Percentiles rank a stretch among this genome's conserved stretches.
phyloP scores from a whole-genome alignment of 2,329 filamentous ascomycete species.

The Penicillium frequentans region DNA sequence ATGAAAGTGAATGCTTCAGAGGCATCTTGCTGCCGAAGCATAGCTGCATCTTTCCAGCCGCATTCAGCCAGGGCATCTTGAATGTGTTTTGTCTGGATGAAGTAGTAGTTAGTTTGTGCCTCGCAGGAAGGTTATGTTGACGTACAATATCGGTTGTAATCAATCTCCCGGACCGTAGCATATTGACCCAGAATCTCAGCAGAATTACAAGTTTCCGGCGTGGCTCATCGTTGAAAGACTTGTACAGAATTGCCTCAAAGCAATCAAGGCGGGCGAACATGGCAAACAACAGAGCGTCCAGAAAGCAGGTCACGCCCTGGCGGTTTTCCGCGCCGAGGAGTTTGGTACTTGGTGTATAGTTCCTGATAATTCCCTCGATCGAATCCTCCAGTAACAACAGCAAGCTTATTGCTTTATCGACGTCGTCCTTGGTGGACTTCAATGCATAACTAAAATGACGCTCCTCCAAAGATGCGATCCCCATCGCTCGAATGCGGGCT shows the following conservation, averaged over 20 bases:
- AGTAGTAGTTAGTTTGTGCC: neutral
- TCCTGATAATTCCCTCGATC: slow-evolving; percentile 72
- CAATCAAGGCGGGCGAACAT: slow-evolving; percentile 91
- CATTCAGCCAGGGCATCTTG: slow-evolving; percentile 81
- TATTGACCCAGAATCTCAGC: slow-evolving; percentile 87
- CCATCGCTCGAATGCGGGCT: slow-evolving; percentile 52
- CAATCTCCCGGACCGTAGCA: slow-evolving; percentile 79
- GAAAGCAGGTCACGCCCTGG: slow-evolving; percentile 85
- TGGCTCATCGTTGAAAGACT: slow-evolving; percentile 70
- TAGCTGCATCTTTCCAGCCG: slow-evolving; percentile 80
- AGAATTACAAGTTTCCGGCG: slow-evolving; percentile 74
- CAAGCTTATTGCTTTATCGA: slow-evolving; percentile 73
- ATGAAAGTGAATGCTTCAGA: slow-evolving; percentile 96
- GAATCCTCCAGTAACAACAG: slow-evolving; percentile 78
- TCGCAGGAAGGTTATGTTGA: neutral
- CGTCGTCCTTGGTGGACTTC: slow-evolving; percentile 65
- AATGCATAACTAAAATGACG: slow-evolving; percentile 65
- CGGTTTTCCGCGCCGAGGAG: slow-evolving; percentile 87
- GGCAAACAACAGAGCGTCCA: slow-evolving; percentile 87
- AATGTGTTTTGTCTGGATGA: slow-evolving; percentile 69
- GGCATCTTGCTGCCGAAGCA: slow-evolving; percentile 84
- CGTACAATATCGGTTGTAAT: slow-evolving; percentile 80
- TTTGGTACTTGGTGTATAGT: slow-evolving; percentile 68
- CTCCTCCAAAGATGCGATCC: slow-evolving; percentile 58
- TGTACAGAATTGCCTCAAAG: slow-evolving; percentile 90